Evolutionary conservation across 164 flowering plant species (phyloP), one percentile per base, ranked within the genome.

Genomic region (Echeveria elegans): DNA sequence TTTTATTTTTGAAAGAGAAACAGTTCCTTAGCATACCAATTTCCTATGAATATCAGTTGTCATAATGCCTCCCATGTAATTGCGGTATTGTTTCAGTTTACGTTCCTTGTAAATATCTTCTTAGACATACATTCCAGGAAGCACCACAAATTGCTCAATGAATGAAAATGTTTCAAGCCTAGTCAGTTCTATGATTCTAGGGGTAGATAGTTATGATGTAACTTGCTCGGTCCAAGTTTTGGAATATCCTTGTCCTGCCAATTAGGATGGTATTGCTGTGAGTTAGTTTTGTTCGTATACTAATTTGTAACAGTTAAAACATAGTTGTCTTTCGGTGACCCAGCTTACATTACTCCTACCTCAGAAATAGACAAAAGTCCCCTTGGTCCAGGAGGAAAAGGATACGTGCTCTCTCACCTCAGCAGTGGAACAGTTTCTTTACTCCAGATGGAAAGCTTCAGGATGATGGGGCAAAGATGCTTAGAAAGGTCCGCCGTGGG

Each of bases 341-440:
- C 61, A 28, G 18, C 61, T 26, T 28, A 11, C 32, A 12, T 29
- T 2, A 11, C 30, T 56, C 61, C 61, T 15, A 16, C 28, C 74
- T 64, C 86, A 89, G 97, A 74, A 75, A 77, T 48, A 84, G 75
- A 71, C 88, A 82, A 66, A 89, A 86, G 80, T 92, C 96, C 12
- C 96, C 97, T 36, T 92, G 96, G 96, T 92, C 94, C 1, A 85
- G 88, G n/a, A 72, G 89, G 69, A 89, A 86, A 73, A 89, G 96
- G 78, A 91, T 86, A 75, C 88, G 23, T 52, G 62, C 69, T 36
- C 63, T 92, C 67, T 69, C 80, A 63, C 82, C 90, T 28, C 78
- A 81, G 40, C 86, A 79, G 32, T 92, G 97, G 97, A 83, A 73
- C 52, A 77, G 71, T 60, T 68, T 83, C 43, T 86, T 88, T 73